Base-by-base conservation (phyloP, 108 stramenopile genomes). In the Aurantiochytrium sp. region DNA sequence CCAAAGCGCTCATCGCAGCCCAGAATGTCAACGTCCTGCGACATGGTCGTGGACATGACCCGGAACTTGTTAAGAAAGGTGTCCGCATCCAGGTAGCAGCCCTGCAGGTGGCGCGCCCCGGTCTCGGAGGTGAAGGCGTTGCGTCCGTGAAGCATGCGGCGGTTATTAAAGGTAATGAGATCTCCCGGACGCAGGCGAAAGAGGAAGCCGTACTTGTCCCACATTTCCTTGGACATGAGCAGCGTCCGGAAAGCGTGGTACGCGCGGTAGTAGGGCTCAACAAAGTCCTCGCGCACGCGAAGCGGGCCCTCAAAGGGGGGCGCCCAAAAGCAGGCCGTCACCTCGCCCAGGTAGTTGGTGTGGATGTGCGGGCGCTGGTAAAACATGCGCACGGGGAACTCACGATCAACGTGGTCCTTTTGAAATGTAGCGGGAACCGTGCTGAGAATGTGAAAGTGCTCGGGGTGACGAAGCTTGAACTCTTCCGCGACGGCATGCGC, bases 121-220 rank as follows among this genome's bases (percentile, higher is more conserved):
- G 49, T 21, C 58, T 88, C 35, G 42, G 72, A 42, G 16, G 72
- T 69, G 55, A 92, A 92, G 28, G 71, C 53, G 42, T 60, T 88
- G 44, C 91, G 51, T 12, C 91, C 91, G 35, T 92, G 91, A 5
- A 88, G 88, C 89, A 92, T 88, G 28, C 90, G 58, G 0, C 91
- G 87, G 87, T 92, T 92, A 58, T 92, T 92, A 51, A 92, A 92
- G 69, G 64, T 87, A 10, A 92, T 42, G 25, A 88, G 21, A 28
- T 90, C 88, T n/a, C 91, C 91, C 43, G 87, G 72, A 28, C 49
- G 18, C 23, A 92, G 47, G 16, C 60, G 58, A 29, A 88, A 69
- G 59, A 88, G 29, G 71, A 88, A 21, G 49, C 88, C 69, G 8
- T 55, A 72, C 35, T 49, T 23, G 21, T 87, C 43, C 45, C 88